These are phyloP conservation scores for Ophiostoma fasciatum DNA, from an alignment of 2,329 filamentous ascomycete genomes.

Conservation along the genomic window DNA sequence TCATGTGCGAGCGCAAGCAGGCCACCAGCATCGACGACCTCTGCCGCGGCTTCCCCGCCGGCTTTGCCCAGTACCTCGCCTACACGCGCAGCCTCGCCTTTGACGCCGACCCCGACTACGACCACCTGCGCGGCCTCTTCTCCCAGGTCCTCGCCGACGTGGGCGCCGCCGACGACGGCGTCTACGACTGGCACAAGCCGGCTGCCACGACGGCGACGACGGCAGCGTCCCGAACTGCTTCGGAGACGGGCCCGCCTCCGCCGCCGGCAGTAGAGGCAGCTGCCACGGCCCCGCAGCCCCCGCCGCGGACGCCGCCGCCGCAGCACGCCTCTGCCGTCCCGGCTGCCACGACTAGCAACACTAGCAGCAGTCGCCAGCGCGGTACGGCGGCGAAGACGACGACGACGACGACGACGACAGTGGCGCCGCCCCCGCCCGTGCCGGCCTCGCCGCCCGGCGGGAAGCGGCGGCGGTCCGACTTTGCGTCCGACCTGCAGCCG, in stretches of 20 bases:
- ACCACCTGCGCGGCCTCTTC: slow-evolving; percentile 89
- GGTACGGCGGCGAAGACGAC: too few relatives aligned
- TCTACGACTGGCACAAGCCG: slow-evolving; percentile 99
- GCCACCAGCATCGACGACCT: slow-evolving; percentile 92
- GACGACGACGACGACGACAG: too few relatives aligned
- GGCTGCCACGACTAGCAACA: too few relatives aligned
- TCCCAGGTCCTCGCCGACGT: slow-evolving; percentile 86
- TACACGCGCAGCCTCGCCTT: slow-evolving; percentile 96
- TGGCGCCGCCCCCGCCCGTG: slow-evolving; percentile 61
- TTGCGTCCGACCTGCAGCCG: slow-evolving; percentile 8
- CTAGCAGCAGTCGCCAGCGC: too few relatives aligned
- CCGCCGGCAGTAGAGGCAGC: too few relatives aligned
- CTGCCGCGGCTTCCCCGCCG: slow-evolving; percentile 86
- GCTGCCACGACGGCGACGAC: slow-evolving; percentile 57
- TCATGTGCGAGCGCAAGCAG: slow-evolving; percentile 99
- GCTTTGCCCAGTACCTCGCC: slow-evolving; percentile 92
- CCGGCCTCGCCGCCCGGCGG: slow-evolving; percentile 35
- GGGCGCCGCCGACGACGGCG: slow-evolving; percentile 85
- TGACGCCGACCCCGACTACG: slow-evolving; percentile 95
- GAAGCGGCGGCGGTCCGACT: slow-evolving; percentile 10
- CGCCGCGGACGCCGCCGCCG: too few relatives aligned
- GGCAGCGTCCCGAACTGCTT: slow-evolving; percentile 35
- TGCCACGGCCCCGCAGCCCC: too few relatives aligned
- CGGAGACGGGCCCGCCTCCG: too few relatives aligned
- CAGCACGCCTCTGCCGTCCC: too few relatives aligned